Base-by-base conservation (phyloP, 2,329 filamentous ascomycete genomes). In the Hypoxylon sp. region DNA sequence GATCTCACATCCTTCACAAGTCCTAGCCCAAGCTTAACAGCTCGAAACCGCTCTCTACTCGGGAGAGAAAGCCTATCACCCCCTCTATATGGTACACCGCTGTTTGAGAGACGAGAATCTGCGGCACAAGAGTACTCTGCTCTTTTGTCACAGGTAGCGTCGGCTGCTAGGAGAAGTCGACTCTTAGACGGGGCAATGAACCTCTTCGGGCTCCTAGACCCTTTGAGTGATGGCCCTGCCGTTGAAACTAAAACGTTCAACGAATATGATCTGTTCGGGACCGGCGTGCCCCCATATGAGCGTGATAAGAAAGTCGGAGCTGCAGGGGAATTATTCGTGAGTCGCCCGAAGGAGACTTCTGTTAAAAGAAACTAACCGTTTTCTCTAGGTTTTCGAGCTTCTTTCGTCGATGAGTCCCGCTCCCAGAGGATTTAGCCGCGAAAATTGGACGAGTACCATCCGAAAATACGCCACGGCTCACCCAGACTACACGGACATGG, bases 371-470 rank as follows among this genome's bases (percentile, higher is more conserved):
- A 19, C 39, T 54, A 21, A 37, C 21, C 23, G 30, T 7, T n/a
- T 29, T 21, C 41, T 25, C 29, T 57, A 84, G 82, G 80, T 82
- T 0, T 83, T 81, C 61, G 79, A 83, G 56, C 57, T 81, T 0
- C 74, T 85, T 2, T 73, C 70, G 6, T 59, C 67, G 2, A 60
- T 81, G 25, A 30, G 70, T 12, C 71, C 73, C 0, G 5, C 46
- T 0, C 68, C 81, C 6, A 74, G 77, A 1, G 69, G 63, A 0
- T 86, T 85, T 48, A 67, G 58, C 1, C 57, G 67, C 1, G 61
- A 70, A 0, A 84, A 85, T 34, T 87, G 85, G 84, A 73, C 77
- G 60, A 86, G 83, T 63, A 83, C 70, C 0, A 83, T 86, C n/a
- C 76, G 83, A 8, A 73, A 75, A 21, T 77, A 80, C 59, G 78